Conservation (phyloP, 768 basidiomycete genomes). For the Leccinum sublutescens region DNA sequence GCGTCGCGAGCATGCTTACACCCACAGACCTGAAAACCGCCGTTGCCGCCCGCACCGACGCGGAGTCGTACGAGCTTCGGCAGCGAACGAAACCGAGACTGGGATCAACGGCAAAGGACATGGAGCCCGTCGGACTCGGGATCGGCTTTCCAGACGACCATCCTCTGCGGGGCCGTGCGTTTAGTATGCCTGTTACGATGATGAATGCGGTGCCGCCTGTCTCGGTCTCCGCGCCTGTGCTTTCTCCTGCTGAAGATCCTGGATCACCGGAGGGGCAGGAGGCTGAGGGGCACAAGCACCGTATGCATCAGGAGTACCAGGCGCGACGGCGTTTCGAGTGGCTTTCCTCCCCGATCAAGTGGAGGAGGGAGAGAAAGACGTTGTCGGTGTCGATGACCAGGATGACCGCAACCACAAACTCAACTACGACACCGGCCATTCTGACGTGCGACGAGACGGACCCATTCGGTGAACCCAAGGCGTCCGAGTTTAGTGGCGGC, state of each 20-base stretch:
- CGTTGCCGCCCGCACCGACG: not conserved
- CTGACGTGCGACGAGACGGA: no score
- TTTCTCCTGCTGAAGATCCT: not conserved
- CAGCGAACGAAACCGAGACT: no score
- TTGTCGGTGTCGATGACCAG: no score
- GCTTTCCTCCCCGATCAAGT: slow-evolving; percentile 1
- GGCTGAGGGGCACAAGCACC: not conserved
- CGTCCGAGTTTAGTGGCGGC: no score
- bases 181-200: slow-evolving; percentile 17
- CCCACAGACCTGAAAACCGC: slow-evolving; percentile 1
- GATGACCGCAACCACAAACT: no score
- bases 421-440: no score
- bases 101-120: not conserved
- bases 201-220: no score
- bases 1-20: slow-evolving; percentile 28
- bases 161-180: slow-evolving; percentile 17
- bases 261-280: not conserved
- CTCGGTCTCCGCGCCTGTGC: not conserved
- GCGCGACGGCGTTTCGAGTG: not conserved
- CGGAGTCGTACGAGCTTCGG: not conserved
- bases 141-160: slow-evolving; percentile 29
- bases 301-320: not conserved
- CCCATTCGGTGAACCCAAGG: no score
- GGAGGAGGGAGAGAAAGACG: not conserved
- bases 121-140: slow-evolving; percentile 23